Evolutionary conservation across 768 basidiomycete genomes (phyloP), one percentile per base, ranked within the genome.

Genomic region (Lentinula guzmanii): DNA sequence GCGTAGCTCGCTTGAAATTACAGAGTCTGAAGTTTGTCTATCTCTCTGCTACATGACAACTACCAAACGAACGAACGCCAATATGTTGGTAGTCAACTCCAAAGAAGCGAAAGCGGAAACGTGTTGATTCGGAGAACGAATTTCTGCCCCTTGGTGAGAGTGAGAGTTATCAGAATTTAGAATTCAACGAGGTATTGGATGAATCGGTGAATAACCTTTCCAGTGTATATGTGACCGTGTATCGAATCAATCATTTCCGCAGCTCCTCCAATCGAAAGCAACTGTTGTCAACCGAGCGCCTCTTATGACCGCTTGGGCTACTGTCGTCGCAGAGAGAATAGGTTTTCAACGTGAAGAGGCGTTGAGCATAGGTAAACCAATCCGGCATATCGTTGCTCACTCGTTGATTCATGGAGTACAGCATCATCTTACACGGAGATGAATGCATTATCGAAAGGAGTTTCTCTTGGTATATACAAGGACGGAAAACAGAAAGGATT

Each of bases 401-500:
- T 48, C 43, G 58, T 11, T 35, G 62, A 24, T 21, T 11, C 37
- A 9, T 15, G 34, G 41, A 37, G 13, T 42, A 50, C 64, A 94
- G 95, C 95, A 4, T 91, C 93, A 52, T 93, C 89, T 18, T 97
- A 94, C 71, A 96, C 95, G 9, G 93, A 96, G 70, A 84, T 96
- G 82, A 96, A 95, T 65, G 93, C 93, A 0, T 76, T 91, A 42
- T 78, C 88, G 33, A 96, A 94, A 70, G 95, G 93, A 10, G 79
- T 93, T 24, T 86, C 89, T 37, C 77, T 97, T 28, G 94, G 95
- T 2, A 81, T 95, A 59, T 87, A 87, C 68, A 79, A 86, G 55
- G 71, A 79, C 64, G 76, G 77, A 31, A 81, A 80, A 55, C 79
- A 81, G 61, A 77, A 77, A 62, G 82, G 81, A 34, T 77, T 79